Percentiles rank a stretch among this genome's conserved stretches.
phyloP scores from a whole-genome alignment of 257 asterid species.

The Verbascum thapsus region DNA sequence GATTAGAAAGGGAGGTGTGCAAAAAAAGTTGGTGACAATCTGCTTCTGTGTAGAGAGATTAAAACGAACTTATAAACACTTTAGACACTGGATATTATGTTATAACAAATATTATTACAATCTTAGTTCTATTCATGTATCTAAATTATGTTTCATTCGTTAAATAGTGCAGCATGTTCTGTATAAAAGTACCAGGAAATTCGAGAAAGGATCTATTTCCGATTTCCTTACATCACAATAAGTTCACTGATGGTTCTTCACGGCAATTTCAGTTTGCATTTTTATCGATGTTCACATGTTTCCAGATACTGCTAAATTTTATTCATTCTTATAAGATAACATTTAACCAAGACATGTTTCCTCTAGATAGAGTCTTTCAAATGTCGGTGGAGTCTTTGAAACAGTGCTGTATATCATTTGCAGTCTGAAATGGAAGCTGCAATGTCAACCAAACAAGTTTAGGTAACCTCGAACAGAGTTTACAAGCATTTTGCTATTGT shows the following conservation, averaged over 20 bases:
- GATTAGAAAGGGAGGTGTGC: not conserved
- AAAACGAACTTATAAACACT: not conserved
- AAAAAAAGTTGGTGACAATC: not conserved
- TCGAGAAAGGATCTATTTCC: not conserved
- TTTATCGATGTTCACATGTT: not conserved
- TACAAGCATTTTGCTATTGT: not conserved
- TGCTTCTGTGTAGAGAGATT: not conserved
- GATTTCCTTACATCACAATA: not conserved
- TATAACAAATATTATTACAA: not conserved
- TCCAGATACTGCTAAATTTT: not conserved
- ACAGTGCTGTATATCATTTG: not conserved
- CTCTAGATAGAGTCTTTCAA: not conserved
- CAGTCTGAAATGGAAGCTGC: slow-evolving; percentile 7
- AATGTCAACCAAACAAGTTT: slow-evolving; percentile 8
- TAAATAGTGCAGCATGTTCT: not conserved
- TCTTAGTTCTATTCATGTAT: not conserved
- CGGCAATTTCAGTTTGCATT: not conserved
- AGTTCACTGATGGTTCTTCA: not conserved
- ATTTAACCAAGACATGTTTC: not conserved
- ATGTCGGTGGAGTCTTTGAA: not conserved
- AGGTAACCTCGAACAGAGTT: not conserved
- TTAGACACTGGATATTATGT: no score
- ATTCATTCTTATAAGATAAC: not conserved
- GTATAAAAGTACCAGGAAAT: not conserved
- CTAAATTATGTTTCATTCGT: not conserved